Evolutionary conservation across 345 rosid species (phyloP).

Genomic region (Toxicodendron radicans): DNA sequence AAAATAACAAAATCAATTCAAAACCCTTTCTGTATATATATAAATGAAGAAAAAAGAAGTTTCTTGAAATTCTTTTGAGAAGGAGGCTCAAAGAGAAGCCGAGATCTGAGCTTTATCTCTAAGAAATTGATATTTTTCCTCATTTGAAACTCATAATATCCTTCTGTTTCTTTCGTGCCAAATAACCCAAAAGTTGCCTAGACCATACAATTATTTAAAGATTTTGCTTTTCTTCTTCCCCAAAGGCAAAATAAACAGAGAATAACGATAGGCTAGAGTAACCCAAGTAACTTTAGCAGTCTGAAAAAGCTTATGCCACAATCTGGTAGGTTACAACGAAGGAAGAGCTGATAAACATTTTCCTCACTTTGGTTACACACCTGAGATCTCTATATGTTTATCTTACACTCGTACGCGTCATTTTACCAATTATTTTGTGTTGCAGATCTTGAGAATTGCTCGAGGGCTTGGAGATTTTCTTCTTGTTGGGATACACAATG

Average conservation of each 20-base stretch:
- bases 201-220: not conserved
- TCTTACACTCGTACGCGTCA: not conserved
- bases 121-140: too few species aligned
- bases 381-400: not conserved
- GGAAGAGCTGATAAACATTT: not conserved
- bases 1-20: not conserved
- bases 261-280: not conserved
- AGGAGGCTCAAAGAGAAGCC: not conserved
- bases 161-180: not conserved
- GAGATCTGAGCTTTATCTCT: not conserved
- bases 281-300: not conserved
- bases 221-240: not conserved
- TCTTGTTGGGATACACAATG: conserved; percentile 74
- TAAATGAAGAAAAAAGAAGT: too few species aligned
- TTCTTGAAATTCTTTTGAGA: too few species aligned
- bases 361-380: not conserved
- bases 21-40: too few species aligned
- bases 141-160: not conserved
- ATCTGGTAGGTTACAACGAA: not conserved
- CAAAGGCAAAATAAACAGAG: not conserved
- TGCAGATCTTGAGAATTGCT: conserved; percentile 62
- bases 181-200: not conserved
- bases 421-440: conserved; percentile 9
- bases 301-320: not conserved
- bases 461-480: conserved; percentile 78